These are phyloP conservation scores for Alternaria arborescens DNA, from an alignment of 2,329 filamentous ascomycete species.

Conservation along the genomic window DNA sequence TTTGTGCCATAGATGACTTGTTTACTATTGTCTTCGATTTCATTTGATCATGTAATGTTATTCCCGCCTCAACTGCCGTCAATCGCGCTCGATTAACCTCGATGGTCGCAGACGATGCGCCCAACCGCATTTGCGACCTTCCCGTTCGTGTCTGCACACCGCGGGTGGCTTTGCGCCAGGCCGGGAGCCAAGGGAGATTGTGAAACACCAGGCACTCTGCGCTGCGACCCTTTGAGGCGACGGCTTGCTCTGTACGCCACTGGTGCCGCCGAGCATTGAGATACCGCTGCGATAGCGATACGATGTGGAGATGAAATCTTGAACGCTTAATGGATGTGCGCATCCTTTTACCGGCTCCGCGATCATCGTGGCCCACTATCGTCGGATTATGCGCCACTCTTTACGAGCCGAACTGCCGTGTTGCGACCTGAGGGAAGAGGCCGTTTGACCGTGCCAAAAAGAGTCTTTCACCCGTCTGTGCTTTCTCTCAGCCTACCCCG, in stretches of 20 bases:
- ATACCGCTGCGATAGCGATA: conserved; percentile 15
- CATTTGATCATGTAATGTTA: background rate
- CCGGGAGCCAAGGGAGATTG: conserved; percentile 15
- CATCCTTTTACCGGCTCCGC: background rate
- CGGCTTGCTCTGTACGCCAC: conserved; percentile 6
- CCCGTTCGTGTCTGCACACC: conserved; percentile 11
- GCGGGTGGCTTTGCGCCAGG: conserved; percentile 18
- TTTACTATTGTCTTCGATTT: background rate
- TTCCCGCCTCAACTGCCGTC: background rate
- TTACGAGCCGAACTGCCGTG: conserved; percentile 15
- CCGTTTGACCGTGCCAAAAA: conserved; percentile 12
- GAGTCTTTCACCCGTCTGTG: background rate
- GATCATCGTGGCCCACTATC: conserved; percentile 6
- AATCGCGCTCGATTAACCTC: conserved; percentile 4
- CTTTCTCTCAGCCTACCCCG: conserved; percentile 1
- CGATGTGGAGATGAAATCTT: conserved; percentile 1
- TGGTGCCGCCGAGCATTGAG: background rate
- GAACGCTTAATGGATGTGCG: background rate
- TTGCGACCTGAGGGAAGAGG: conserved; percentile 2
- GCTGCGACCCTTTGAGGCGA: conserved; percentile 7
- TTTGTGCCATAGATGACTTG: background rate
- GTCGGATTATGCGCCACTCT: conserved; percentile 10
- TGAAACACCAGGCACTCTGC: conserved; percentile 20
- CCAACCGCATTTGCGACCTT: conserved; percentile 17
- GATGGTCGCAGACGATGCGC: conserved; percentile 12